A percentile compares a stretch with the other conserved stretches of the same genome.
These are phyloP conservation scores for Parsonsia alboflavescens DNA, from an alignment of 257 asterid genomes.

Conservation along the genomic window DNA sequence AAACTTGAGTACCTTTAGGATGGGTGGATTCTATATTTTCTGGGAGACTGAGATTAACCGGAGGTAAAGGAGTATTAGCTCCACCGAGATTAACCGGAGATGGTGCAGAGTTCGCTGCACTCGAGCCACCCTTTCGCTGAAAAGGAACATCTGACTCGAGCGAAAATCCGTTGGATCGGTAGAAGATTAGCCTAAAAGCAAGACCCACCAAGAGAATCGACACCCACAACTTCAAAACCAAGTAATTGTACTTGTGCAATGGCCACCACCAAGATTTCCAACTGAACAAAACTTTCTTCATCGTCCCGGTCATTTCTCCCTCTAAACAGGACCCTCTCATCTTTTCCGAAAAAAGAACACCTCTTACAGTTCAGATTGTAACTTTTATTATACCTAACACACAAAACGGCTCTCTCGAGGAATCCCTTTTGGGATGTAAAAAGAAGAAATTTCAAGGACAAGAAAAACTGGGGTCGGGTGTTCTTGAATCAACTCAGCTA, in stretches of 20 bases:
- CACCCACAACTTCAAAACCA: constrained; percentile 47
- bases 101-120: constrained; percentile 5
- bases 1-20: constrained; percentile 37
- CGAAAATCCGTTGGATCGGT: constrained; percentile 43
- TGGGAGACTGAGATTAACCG: constrained; percentile 16
- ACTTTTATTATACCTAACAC: neutral
- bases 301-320: constrained; percentile 15
- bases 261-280: constrained; percentile 49
- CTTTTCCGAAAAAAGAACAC: neutral
- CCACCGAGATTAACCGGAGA: constrained; percentile 10
- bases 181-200: constrained; percentile 41
- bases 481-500: neutral
- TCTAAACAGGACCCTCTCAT: neutral
- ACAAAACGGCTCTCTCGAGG: neutral
- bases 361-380: constrained; percentile 5
- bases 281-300: constrained; percentile 30
- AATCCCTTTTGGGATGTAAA: neutral
- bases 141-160: constrained; percentile 35
- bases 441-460: neutral
- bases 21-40: constrained; percentile 25
- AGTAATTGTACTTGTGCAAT: constrained; percentile 39
- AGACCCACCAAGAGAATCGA: constrained; percentile 50
- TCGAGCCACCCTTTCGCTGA: constrained; percentile 6
- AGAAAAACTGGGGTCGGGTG: too few relatives aligned
- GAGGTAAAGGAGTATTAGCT: constrained; percentile 17